Evolutionary conservation across 129 eudicot genomes (phyloP), one percentile per base, ranked within the genome.

Genomic region (Flaveria trinervia): DNA sequence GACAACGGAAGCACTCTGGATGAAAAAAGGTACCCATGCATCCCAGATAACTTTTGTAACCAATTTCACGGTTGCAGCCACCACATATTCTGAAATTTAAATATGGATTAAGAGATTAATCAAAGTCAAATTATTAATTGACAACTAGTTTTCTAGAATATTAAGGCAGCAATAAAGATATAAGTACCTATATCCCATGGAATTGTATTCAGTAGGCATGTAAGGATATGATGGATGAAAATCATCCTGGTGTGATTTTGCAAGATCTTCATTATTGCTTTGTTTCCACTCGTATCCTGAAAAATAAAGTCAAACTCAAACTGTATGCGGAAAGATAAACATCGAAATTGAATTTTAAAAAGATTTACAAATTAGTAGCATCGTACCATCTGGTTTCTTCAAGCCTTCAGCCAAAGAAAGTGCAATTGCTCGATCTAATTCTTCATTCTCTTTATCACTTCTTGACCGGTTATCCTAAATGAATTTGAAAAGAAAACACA

Each of bases 21-120:
- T 95, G 99, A 70, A 86, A 95, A 77, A 84, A 95, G 1, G 84
- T 79, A 8, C 97, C 99, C 97, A 89, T 95, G 86, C 91, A 95
- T 80, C 97, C 97, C 79, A 95, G 76, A 71, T 91, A 95, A 76
- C 84, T 92, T 2, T 89, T 89, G 84, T 66, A 79, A 23, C 92
- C 95, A 54, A 95, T 91, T 20, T 89, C 97, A 16, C 80, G 89
- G 54, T 95, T 88, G 76, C 99, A 95, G 18, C 99, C 95, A 76
- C 88, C 93, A 77, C 99, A 95, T 54, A 82, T 68, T 84, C 99
- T 91, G 85, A 75, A 88, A 76, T 9, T 79, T 60, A 83, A 16
- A 54, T 17, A 45, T 49, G 33, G 11, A 70, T 26, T 64, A 2
- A 73, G 79, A 51, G 55, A 78, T 65, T 50, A 82, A 74, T 80